Evolutionary conservation across 1,139 yeast genomes (phyloP).

Genomic region (Geotrichum bryndzae): DNA sequence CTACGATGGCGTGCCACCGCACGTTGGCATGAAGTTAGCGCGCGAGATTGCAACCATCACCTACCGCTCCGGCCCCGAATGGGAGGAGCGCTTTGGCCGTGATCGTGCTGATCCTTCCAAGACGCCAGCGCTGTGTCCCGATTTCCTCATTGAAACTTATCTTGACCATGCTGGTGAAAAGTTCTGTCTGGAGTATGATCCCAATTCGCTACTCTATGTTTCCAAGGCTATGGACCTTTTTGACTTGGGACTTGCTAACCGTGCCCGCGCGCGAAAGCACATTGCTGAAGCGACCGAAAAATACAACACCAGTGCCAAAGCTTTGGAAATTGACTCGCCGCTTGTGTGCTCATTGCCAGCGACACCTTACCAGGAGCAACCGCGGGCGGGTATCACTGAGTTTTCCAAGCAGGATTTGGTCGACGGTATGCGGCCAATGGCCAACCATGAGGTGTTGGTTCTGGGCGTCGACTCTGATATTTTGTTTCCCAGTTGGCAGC

Average conservation of each 20-base stretch:
- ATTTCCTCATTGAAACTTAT: conserved; percentile 84
- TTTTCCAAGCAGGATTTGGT: conserved; percentile 44
- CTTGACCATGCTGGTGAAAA: conserved; percentile 93
- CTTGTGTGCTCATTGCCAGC: conserved; percentile 42
- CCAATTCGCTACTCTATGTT: conserved; percentile 79
- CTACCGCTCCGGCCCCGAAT: conserved; percentile 91
- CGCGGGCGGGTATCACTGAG: conserved; percentile 25
- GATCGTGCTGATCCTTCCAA: conserved; percentile 75
- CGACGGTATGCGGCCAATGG: conserved; percentile 57
- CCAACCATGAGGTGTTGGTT: conserved; percentile 63
- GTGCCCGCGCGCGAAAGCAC: background rate
- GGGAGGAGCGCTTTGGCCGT: conserved; percentile 90
- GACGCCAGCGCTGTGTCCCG: conserved; percentile 88
- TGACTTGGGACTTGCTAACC: conserved; percentile 52
- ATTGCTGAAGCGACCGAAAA: background rate
- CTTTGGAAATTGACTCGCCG: background rate
- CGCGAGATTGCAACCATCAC: conserved; percentile 92
- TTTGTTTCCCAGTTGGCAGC: conserved; percentile 93
- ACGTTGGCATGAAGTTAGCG: conserved; percentile 90
- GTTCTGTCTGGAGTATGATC: conserved; percentile 85
- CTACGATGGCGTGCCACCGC: conserved; percentile 76
- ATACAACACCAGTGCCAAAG: background rate
- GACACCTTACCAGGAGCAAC: conserved; percentile 52
- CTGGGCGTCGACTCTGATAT: conserved; percentile 91
- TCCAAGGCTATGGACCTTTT: conserved; percentile 94